phyloP scores from a whole-genome alignment of 306 rosid genomes.

The Fagus crenata region DNA sequence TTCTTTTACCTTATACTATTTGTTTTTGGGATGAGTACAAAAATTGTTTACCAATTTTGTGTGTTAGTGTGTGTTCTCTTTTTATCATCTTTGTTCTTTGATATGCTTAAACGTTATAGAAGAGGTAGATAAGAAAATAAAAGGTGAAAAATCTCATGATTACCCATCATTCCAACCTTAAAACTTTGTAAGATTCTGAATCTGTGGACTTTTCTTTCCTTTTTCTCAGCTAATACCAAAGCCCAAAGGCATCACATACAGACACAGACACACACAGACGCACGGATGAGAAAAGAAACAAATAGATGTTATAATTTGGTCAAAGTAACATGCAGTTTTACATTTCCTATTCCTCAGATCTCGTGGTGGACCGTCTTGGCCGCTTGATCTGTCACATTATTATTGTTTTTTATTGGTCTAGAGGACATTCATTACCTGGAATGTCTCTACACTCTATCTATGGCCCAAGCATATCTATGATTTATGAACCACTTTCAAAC shows the following conservation, averaged over 20 bases:
- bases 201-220: neutral
- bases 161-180: neutral
- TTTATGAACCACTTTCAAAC: too few species aligned
- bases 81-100: conserved; percentile 1
- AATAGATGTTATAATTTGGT: neutral
- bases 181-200: neutral
- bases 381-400: neutral
- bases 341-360: conserved; percentile 8
- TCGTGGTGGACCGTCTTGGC: neutral
- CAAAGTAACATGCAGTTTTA: neutral
- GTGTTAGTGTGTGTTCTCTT: neutral
- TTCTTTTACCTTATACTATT: neutral
- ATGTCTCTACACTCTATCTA: too few species aligned
- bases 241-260: neutral
- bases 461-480: too few species aligned
- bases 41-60: neutral
- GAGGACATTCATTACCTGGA: neutral
- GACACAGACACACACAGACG: too few species aligned
- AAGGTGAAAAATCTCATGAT: neutral
- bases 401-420: neutral
- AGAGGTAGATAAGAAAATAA: neutral
- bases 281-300: neutral
- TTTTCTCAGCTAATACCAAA: neutral
- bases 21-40: neutral
- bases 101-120: conserved; percentile 14